Conservation (phyloP, 1,284 basidiomycete genomes). For the Trichosporon asahii region DNA sequence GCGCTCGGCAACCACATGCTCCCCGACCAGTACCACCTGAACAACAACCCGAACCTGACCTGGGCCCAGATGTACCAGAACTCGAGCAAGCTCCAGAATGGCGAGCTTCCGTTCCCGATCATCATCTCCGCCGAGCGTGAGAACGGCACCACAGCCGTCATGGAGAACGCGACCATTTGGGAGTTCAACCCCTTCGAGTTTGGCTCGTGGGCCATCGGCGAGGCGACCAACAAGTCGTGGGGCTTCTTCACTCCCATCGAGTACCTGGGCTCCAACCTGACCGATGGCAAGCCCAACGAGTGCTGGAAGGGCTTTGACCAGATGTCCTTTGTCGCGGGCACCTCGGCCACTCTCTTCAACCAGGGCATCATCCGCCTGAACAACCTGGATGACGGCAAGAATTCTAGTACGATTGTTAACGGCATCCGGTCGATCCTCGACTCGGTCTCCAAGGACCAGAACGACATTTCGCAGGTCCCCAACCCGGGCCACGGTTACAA, state of each 20-base stretch:
- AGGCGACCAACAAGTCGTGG: conserved; percentile 28
- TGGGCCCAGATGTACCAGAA: conserved; percentile 34
- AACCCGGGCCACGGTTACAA: conserved; percentile 39
- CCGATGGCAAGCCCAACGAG: conserved; percentile 42
- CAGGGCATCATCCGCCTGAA: conserved; percentile 28
- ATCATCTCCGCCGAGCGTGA: conserved; percentile 53
- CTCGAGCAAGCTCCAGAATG: conserved; percentile 31
- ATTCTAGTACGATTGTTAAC: conserved; percentile 40
- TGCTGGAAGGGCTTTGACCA: conserved; percentile 52
- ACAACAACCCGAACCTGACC: conserved; percentile 47
- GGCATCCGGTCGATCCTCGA: conserved; percentile 39
- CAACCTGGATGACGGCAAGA: conserved; percentile 33
- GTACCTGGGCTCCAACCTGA: conserved; percentile 47
- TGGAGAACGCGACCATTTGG: conserved; percentile 52
- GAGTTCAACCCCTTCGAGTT: conserved; percentile 56
- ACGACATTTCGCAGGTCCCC: conserved; percentile 53
- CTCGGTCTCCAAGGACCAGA: conserved; percentile 42
- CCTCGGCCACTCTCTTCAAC: conserved; percentile 51
- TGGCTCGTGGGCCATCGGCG: conserved; percentile 54
- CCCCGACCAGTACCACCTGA: conserved; percentile 41
- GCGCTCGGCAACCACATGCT: conserved; percentile 49
- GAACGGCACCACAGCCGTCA: background rate
- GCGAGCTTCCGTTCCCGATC: conserved; percentile 49
- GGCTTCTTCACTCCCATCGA: conserved; percentile 49
- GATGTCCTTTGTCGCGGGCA: conserved; percentile 52